Conservation (phyloP, 257 asterid genomes). For the Dorcoceras hygrometricum region DNA sequence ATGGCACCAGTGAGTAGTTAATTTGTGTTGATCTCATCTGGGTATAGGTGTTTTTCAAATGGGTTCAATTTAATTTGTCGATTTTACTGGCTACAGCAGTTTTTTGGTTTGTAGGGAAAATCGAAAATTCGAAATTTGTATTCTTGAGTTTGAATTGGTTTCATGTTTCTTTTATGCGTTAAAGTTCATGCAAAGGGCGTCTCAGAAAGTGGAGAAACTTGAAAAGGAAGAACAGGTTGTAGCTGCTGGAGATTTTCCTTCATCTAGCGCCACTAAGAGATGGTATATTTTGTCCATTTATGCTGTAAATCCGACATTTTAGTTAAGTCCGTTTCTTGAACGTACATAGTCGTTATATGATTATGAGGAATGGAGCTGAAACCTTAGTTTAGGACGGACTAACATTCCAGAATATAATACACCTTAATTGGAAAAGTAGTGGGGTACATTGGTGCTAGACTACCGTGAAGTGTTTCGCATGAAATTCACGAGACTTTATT, state of each 20-base stretch:
- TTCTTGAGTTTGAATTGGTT: not conserved
- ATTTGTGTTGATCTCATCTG: not conserved
- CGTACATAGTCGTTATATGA: not conserved
- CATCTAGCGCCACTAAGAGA: slow-evolving; percentile 45
- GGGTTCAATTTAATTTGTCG: slow-evolving; percentile 1
- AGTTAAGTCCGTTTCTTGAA: not conserved
- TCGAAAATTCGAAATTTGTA: slow-evolving; percentile 1
- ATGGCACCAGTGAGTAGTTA: not conserved
- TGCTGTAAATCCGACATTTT: not conserved
- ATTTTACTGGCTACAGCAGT: not conserved
- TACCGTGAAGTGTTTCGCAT: no score
- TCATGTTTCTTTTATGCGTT: slow-evolving; percentile 11
- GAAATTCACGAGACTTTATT: no score
- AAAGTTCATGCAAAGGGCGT: slow-evolving; percentile 96
- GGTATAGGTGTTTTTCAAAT: slow-evolving; percentile 10
- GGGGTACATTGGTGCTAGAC: no score
- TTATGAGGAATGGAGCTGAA: not conserved
- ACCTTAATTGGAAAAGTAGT: no score
- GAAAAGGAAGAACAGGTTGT: slow-evolving; percentile 41
- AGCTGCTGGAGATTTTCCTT: slow-evolving; percentile 53
- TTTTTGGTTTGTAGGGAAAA: not conserved
- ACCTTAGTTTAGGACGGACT: not conserved
- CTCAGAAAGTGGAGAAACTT: slow-evolving; percentile 58
- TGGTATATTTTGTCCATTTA: slow-evolving; percentile 43
- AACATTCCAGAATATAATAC: no score